Percentiles rank a stretch among this genome's conserved stretches.
These are phyloP conservation scores for Lophium mytilinum DNA, from an alignment of 495 filamentous ascomycete genomes.

Conservation along the genomic window DNA sequence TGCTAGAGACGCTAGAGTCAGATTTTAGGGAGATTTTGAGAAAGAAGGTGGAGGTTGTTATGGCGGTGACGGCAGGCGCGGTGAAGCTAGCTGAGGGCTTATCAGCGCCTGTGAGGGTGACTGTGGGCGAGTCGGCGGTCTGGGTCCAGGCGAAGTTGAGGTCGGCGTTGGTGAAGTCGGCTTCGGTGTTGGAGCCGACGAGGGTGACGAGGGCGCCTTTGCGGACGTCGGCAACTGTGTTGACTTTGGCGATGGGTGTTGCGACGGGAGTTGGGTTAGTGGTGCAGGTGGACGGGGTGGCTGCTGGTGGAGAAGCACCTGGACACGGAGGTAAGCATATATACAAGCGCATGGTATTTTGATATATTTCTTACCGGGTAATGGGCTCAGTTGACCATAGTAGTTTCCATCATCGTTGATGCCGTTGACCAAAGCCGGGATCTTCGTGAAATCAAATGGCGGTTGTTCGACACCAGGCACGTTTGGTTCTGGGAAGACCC, in stretches of 20 bases:
- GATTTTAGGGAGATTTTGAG: constrained; percentile 10
- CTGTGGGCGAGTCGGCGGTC: neutral
- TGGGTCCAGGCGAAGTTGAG: constrained; percentile 16
- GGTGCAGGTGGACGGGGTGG: neutral
- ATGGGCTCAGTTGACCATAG: constrained; percentile 26
- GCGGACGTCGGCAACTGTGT: neutral
- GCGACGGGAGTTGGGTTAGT: too few species aligned
- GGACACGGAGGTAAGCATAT: too few species aligned
- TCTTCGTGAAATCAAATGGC: constrained; percentile 23
- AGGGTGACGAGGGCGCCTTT: constrained; percentile 10
- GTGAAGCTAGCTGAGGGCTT: constrained; percentile 9
- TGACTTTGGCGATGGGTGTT: neutral
- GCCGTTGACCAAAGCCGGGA: constrained; percentile 20
- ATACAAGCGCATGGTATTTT: too few species aligned
- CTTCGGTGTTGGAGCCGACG: constrained; percentile 11
- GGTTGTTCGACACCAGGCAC: constrained; percentile 29
- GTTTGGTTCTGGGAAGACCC: constrained; percentile 30
- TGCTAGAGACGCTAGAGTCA: constrained; percentile 8
- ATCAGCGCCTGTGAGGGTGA: constrained; percentile 13
- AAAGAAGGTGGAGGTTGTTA: constrained; percentile 6
- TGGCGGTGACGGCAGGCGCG: constrained; percentile 8
- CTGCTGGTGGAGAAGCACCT: neutral
- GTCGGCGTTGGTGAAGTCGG: constrained; percentile 3
- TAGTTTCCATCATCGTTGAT: constrained; percentile 23
- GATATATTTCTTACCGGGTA: constrained; percentile 10